Conservation (phyloP, 257 asterid genomes). For the Primulina tabacum region DNA sequence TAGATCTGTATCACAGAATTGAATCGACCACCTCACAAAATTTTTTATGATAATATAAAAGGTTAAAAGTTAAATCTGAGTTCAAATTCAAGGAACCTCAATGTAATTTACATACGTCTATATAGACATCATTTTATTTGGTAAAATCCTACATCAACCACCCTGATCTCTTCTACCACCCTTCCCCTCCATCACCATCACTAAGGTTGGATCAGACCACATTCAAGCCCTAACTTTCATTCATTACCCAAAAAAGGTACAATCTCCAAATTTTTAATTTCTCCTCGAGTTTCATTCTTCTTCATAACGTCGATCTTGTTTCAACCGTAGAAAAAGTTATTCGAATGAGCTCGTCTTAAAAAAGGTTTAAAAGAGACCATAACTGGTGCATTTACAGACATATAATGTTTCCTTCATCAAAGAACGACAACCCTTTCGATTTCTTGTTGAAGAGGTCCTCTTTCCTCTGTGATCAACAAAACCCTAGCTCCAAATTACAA, state of each 20-base stretch:
- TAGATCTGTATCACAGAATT: too few relatives aligned
- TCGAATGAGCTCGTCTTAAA: slow-evolving; percentile 24
- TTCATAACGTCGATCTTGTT: slow-evolving; percentile 8
- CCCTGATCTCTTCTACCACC: background rate
- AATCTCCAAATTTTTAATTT: slow-evolving; percentile 1
- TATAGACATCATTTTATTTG: background rate
- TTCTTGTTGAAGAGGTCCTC: slow-evolving; percentile 27
- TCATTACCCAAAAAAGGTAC: background rate
- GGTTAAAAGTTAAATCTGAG: background rate
- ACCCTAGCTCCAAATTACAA: slow-evolving; percentile 30
- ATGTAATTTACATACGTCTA: background rate
- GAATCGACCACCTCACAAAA: too few relatives aligned
- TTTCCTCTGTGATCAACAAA: slow-evolving; percentile 31
- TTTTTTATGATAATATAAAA: too few relatives aligned
- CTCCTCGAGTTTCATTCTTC: slow-evolving; percentile 10
- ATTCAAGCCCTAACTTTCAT: slow-evolving; percentile 10
- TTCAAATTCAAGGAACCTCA: background rate
- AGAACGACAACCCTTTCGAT: slow-evolving; percentile 35
- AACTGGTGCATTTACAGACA: slow-evolving; percentile 30
- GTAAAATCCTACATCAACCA: slow-evolving; percentile 3
- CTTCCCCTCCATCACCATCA: slow-evolving; percentile 5
- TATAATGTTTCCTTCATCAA: slow-evolving; percentile 46
- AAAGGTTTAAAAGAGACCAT: slow-evolving; percentile 29
- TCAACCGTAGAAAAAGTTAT: background rate
- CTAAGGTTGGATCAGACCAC: slow-evolving; percentile 13